Conservation (phyloP, 768 basidiomycete genomes). For the Suillus alpinus region DNA sequence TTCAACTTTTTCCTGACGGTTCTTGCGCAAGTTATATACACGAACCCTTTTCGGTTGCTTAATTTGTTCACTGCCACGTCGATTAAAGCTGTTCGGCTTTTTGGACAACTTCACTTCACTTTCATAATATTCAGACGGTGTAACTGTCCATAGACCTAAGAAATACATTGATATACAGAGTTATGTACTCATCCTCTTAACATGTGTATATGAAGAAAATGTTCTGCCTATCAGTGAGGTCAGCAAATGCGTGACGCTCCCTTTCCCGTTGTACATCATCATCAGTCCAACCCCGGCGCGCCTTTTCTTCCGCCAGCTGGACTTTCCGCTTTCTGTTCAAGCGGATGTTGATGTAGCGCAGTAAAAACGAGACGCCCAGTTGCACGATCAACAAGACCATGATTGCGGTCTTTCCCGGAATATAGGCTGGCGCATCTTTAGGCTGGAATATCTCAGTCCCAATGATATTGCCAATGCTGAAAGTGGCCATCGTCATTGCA, state of each 20-base stretch:
- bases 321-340: slow-evolving; percentile 48
- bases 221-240: slow-evolving; percentile 66
- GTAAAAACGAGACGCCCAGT: slow-evolving; percentile 43
- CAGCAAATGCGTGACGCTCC: slow-evolving; percentile 59
- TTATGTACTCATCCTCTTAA: slow-evolving; percentile 27
- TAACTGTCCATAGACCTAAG: not conserved
- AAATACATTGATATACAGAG: not conserved
- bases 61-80: not conserved
- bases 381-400: slow-evolving; percentile 56
- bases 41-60: not conserved
- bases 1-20: not conserved
- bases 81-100: not conserved
- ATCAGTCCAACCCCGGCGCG: slow-evolving; percentile 52
- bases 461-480: slow-evolving; percentile 58
- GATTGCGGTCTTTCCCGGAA: slow-evolving; percentile 66
- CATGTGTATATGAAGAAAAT: slow-evolving; percentile 55
- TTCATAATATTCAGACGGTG: not conserved
- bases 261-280: slow-evolving; percentile 55
- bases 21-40: not conserved
- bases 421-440: slow-evolving; percentile 58
- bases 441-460: slow-evolving; percentile 65
- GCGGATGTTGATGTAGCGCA: slow-evolving; percentile 54
- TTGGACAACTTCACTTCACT: not conserved
- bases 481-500: slow-evolving; percentile 53
- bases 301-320: slow-evolving; percentile 42